Conservation (phyloP, 163 green algal genomes). For the Scenedesmus sp. region DNA sequence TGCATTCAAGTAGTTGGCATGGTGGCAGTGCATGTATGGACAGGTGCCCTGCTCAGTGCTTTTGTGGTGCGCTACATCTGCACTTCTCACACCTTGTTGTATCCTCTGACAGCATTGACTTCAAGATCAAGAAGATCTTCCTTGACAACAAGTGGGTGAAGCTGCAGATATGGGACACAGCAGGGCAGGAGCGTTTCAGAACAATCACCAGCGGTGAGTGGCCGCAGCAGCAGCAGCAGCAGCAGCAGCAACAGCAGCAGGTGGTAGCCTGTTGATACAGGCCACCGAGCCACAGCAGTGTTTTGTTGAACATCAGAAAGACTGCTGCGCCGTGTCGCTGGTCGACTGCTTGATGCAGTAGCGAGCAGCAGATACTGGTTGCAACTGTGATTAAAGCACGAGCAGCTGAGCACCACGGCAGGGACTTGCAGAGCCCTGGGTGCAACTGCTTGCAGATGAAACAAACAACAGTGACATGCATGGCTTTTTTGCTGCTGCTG, state of each 20-base stretch:
- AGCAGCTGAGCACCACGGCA: not conserved
- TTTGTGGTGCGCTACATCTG: no score
- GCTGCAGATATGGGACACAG: slow-evolving; percentile 99
- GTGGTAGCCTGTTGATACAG: not conserved
- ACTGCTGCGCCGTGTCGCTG: no score
- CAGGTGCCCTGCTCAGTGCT: not conserved
- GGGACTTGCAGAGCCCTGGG: not conserved
- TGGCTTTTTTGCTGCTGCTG: not conserved
- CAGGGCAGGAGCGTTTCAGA: slow-evolving; percentile 97
- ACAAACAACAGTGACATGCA: not conserved
- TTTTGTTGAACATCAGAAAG: no score
- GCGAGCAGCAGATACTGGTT: no score
- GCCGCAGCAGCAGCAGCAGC: not conserved
- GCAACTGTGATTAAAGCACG: not conserved
- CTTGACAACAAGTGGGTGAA: slow-evolving; percentile 97
- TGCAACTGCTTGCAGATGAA: not conserved
- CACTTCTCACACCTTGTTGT: no score
- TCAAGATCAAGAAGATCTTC: slow-evolving; percentile 98
- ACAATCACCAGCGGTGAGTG: slow-evolving; percentile 96
- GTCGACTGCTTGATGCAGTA: no score
- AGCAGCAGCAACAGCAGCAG: not conserved
- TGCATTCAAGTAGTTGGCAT: not conserved
- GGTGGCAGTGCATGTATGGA: not conserved
- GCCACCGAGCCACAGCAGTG: not conserved
- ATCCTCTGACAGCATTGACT: slow-evolving; percentile 92